Conservation (phyloP, 192 early-diverging fungal genomes). For the Spinellus fusiger region DNA sequence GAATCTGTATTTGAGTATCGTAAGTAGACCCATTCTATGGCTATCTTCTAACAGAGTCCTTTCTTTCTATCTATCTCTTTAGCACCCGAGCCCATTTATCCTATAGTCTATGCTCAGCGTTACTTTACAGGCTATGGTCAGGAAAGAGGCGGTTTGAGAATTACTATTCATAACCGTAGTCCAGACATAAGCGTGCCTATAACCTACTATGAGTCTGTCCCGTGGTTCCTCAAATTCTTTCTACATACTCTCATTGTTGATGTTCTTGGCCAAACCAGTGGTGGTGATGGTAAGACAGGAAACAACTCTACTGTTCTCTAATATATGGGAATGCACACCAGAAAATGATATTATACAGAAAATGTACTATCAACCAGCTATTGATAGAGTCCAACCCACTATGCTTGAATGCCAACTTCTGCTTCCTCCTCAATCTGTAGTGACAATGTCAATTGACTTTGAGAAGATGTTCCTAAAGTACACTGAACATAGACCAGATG, state of each 20-base stretch:
- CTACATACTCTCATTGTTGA: constrained; percentile 75
- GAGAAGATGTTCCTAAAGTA: constrained; percentile 93
- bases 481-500: constrained; percentile 94
- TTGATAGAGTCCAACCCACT: constrained; percentile 75
- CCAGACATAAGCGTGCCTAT: constrained; percentile 35
- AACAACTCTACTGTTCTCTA: not conserved
- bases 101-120: constrained; percentile 49
- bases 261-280: constrained; percentile 11
- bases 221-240: constrained; percentile 91
- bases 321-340: not conserved
- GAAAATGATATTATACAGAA: constrained; percentile 43
- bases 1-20: constrained; percentile 39
- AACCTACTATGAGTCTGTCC: constrained; percentile 71
- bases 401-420: constrained; percentile 66
- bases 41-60: not conserved
- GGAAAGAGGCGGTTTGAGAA: constrained; percentile 76
- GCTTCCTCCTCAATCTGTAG: constrained; percentile 64
- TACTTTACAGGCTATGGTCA: constrained; percentile 77
- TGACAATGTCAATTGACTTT: constrained; percentile 70
- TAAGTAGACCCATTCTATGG: constrained; percentile 18
- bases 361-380: constrained; percentile 68
- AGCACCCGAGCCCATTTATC: constrained; percentile 31
- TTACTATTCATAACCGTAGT: constrained; percentile 67
- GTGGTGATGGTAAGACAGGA: constrained; percentile 5
- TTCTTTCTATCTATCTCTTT: not conserved